Evolutionary conservation across 2,329 filamentous ascomycete species (phyloP), one percentile per base, ranked within the genome.

Genomic region (Ascochyta lentis): DNA sequence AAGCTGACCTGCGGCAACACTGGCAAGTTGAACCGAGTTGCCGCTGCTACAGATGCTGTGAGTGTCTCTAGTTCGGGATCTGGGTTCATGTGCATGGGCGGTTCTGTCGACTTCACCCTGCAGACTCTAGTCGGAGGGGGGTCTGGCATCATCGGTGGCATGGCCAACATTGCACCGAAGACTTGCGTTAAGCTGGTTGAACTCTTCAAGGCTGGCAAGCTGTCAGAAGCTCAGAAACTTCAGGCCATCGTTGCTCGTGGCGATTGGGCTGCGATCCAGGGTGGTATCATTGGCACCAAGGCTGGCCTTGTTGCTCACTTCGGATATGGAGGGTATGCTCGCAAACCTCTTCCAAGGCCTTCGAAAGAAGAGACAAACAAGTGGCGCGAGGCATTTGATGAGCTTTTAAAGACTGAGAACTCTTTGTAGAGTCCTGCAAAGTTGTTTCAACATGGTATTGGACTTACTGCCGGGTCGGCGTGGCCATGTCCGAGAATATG

Each of bases 1-100:
- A 89, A 90, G 75, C 78, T 89, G 54, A 89, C 88, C 1, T 89
- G 86, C 68, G 88, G 87, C 50, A 89, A 89, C 71, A 89, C 87
- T 24, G 86, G 87, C 59, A 89, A 89, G 72, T 78, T 89, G 79
- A 70, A 83, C 84, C 59, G 86, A 75, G 39, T 86, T 24, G 83
- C 83, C 10, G 83, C 85, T 19, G 82, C 82, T 24, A 84, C 83
- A 0, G 68, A 67, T 41, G 73, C 76, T 12, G 71, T 66, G 0
- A 76, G 74, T 2, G 63, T 71, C 8, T 71, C 65, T 7, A 70
- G 74, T 33, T 65, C 72, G 16, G 76, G 75, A n/a, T 77, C 73
- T 73, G 83, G 77, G 13, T 92, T 92, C 79, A 81, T 89, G 70
- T 88, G 88, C 56, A 84, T 89, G 66, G 89, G 88, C 38, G 89